These are phyloP conservation scores for Salix caprea DNA, from an alignment of 345 rosid species.

Conservation along the genomic window DNA sequence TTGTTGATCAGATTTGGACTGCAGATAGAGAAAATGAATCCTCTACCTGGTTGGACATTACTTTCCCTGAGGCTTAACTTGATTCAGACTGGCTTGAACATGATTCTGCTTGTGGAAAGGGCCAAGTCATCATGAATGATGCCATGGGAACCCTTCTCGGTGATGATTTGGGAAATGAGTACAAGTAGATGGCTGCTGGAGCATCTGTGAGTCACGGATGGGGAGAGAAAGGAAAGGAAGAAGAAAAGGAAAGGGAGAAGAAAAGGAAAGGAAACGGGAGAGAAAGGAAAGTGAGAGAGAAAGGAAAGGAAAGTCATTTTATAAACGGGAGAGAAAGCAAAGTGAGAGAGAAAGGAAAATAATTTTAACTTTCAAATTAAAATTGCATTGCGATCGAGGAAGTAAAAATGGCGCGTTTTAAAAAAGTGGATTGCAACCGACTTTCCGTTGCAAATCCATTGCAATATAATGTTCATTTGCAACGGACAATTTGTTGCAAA, in stretches of 20 bases:
- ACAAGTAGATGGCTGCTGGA: slow-evolving; percentile 47
- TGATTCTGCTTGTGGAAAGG: slow-evolving; percentile 45
- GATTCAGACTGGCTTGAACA: slow-evolving; percentile 76
- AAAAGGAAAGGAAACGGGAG: too few relatives aligned
- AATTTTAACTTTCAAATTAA: too few relatives aligned
- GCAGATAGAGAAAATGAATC: slow-evolving; percentile 37
- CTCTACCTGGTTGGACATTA: slow-evolving; percentile 26
- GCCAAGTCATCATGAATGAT: slow-evolving; percentile 50
- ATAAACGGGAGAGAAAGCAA: too few relatives aligned
- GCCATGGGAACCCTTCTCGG: slow-evolving; percentile 66
- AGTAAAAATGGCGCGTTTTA: too few relatives aligned
- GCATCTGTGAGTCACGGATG: slow-evolving; percentile 47
- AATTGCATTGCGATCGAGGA: too few relatives aligned
- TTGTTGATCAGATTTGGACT: slow-evolving; percentile 30
- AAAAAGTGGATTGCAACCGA: too few relatives aligned
- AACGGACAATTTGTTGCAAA: too few relatives aligned
- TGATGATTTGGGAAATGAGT: slow-evolving; percentile 60
- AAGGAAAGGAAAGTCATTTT: too few relatives aligned
- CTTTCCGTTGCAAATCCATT: too few relatives aligned
- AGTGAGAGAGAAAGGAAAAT: too few relatives aligned
- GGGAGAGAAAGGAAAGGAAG: slow-evolving; percentile 20
- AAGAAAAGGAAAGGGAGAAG: slow-evolving; percentile 21
- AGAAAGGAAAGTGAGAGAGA: too few relatives aligned
- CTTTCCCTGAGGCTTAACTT: slow-evolving; percentile 57
- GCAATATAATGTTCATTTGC: too few relatives aligned